Evolutionary conservation across 2,329 filamentous ascomycete genomes (phyloP), one percentile per base, ranked within the genome.

Genomic region (Lachnum nothofagi): DNA sequence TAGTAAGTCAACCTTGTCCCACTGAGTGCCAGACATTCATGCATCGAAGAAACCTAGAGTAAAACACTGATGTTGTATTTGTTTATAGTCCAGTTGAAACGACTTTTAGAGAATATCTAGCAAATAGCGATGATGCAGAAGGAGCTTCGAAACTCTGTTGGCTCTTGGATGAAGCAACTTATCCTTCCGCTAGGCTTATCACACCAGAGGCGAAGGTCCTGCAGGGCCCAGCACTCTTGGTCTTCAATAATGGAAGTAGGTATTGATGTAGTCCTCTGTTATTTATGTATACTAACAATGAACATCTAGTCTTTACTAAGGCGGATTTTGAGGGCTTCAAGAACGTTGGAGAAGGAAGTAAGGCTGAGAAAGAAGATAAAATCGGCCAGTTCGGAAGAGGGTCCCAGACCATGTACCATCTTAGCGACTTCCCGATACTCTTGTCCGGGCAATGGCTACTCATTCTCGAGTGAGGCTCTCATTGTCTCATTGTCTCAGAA

Each of bases 381-480:
- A 67, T 67, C 17, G 66, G 66, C 8, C 63, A 64, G 50, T 68
- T 67, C 48, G 66, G 66, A 4, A 51, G 64, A 24, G 66, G 66
- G 2, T 63, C 63, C 5, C 60, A 67, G 42, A 68, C 63, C 3
- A 67, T 67, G 65, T 68, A 63, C 51, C 66, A 68, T 42, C 68
- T 60, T 52, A 67, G 65, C 12, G 63, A 65, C 38, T 59, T 61
- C 31, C 66, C 66, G 4, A 64, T 64, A 55, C 57, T 68, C 10
- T 44, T 68, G 14, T 64, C 64, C 0, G 64, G 64, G 3, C 52
- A 58, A 10, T 65, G 42, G 24, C 55, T 64, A n/a, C 45, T 68
- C 6, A 65, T 68, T 17, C 56, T 68, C 1, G 66, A 68, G 61
- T 63, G 58, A 51, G 59, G 51, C 16, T 24, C 16, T 29, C n/a